phyloP scores from a whole-genome alignment of 2,329 filamentous ascomycete species.

The Colletotrichum liriopes region DNA sequence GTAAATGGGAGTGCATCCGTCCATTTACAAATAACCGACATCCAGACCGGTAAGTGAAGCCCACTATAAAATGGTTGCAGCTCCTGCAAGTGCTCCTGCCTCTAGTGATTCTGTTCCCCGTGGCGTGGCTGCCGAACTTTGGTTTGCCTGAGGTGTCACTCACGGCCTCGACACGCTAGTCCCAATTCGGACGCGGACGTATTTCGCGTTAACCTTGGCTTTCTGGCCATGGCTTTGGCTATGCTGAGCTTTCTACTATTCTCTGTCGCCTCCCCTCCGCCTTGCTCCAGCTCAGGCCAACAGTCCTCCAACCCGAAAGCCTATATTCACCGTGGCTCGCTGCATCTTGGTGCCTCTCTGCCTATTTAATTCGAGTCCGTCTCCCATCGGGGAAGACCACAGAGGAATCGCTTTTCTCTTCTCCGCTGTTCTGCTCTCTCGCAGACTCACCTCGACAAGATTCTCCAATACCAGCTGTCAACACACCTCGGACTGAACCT shows the following conservation, averaged over 20 bases:
- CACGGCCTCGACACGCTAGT: neutral
- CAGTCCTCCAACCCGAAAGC: neutral
- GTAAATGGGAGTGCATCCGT: neutral
- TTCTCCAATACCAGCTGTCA: neutral
- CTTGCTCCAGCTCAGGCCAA: slow-evolving; percentile 1
- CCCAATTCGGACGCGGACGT: slow-evolving; percentile 4
- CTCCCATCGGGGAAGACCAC: neutral
- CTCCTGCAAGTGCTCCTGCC: neutral
- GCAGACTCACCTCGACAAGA: neutral
- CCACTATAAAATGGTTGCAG: neutral
- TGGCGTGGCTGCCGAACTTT: neutral
- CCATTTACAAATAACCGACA: neutral
- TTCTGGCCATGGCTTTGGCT: neutral
- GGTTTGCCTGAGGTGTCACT: slow-evolving; percentile 5
- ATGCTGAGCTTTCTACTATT: slow-evolving; percentile 13
- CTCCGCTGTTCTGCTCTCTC: neutral
- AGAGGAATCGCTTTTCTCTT: neutral
- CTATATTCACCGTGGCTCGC: neutral
- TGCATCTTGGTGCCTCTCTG: neutral
- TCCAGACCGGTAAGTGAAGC: neutral
- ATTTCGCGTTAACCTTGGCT: slow-evolving; percentile 11
- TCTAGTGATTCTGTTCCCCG: neutral
- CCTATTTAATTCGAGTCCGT: neutral
- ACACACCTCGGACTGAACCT: neutral
- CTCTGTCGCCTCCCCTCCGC: slow-evolving; percentile 3